Evolutionary conservation across 805 yeast species (phyloP).

Genomic region (Lachancea sp.): DNA sequence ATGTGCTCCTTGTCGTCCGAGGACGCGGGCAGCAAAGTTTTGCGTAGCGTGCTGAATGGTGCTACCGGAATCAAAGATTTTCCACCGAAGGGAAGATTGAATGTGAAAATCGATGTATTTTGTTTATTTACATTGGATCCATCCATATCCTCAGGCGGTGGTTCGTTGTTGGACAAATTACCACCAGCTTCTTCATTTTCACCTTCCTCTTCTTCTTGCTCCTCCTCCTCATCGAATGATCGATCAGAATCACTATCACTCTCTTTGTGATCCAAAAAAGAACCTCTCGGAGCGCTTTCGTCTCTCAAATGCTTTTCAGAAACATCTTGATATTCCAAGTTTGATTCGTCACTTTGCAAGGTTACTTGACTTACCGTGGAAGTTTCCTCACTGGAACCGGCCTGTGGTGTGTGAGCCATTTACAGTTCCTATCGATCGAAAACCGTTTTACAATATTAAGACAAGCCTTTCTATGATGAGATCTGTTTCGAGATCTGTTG

Average conservation of each 20-base stretch:
- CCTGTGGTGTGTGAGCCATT: not conserved
- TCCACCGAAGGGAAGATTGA: slow-evolving; percentile 37
- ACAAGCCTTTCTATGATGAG: too few species aligned
- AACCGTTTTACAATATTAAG: too few species aligned
- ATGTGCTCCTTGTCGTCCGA: slow-evolving; percentile 9
- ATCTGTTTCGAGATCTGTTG: too few species aligned
- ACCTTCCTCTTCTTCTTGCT: slow-evolving; percentile 1
- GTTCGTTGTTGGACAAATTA: not conserved
- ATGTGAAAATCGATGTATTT: slow-evolving; percentile 33
- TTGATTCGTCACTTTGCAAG: not conserved
- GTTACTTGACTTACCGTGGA: not conserved
- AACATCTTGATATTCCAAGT: not conserved
- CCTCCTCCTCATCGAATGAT: slow-evolving; percentile 1
- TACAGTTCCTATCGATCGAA: too few species aligned
- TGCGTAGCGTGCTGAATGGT: slow-evolving; percentile 10
- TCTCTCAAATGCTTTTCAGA: not conserved
- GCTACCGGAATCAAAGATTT: slow-evolving; percentile 19
- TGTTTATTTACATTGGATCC: slow-evolving; percentile 12
- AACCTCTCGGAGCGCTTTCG: not conserved
- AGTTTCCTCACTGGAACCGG: not conserved
- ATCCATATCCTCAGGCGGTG: slow-evolving; percentile 3
- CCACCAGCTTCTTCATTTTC: not conserved
- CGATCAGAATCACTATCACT: not conserved
- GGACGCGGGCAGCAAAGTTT: slow-evolving; percentile 15
- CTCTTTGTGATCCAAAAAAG: not conserved